Evolutionary conservation across 805 yeast species (phyloP).

Genomic region (Kodamaea leandrae): DNA sequence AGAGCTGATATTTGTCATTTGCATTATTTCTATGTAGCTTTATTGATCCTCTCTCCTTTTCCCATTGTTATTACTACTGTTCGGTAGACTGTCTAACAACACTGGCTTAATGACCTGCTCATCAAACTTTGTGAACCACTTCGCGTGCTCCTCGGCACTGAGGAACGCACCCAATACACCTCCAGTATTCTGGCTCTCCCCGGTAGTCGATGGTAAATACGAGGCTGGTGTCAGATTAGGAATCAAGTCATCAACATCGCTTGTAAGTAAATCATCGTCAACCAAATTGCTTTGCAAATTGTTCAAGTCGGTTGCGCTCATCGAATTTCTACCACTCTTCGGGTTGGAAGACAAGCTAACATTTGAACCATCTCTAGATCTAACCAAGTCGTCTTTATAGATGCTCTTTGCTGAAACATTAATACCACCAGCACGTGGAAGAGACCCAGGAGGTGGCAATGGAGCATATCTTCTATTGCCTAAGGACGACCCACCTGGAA

Average conservation of each 20-base stretch:
- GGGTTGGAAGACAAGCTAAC: slow-evolving; percentile 22
- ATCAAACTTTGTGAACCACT: slow-evolving; percentile 92
- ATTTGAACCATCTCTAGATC: slow-evolving; percentile 32
- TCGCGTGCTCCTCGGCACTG: slow-evolving; percentile 69
- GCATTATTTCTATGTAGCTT: background rate
- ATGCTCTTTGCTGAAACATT: slow-evolving; percentile 12
- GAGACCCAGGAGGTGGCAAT: slow-evolving; percentile 12
- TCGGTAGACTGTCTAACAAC: slow-evolving; percentile 53
- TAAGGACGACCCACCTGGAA: slow-evolving; percentile 14
- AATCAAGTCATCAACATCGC: slow-evolving; percentile 41
- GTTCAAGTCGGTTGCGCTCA: slow-evolving; percentile 8
- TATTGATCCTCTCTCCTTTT: slow-evolving; percentile 9
- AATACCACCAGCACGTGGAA: slow-evolving; percentile 7
- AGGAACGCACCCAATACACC: slow-evolving; percentile 43
- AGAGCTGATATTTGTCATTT: background rate
- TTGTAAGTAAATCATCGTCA: slow-evolving; percentile 26
- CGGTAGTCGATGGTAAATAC: background rate
- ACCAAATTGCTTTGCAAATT: slow-evolving; percentile 13
- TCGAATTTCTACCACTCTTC: slow-evolving; percentile 9
- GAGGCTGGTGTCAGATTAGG: slow-evolving; percentile 11
- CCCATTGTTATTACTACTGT: slow-evolving; percentile 6
- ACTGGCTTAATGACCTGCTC: slow-evolving; percentile 93
- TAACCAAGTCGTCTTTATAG: slow-evolving; percentile 20
- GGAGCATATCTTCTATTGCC: slow-evolving; percentile 26
- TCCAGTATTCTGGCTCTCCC: slow-evolving; percentile 11